Percentiles rank a stretch among this genome's conserved stretches.
phyloP scores from a whole-genome alignment of 108 stramenopile species.

The Fragilaria crotonensis region DNA sequence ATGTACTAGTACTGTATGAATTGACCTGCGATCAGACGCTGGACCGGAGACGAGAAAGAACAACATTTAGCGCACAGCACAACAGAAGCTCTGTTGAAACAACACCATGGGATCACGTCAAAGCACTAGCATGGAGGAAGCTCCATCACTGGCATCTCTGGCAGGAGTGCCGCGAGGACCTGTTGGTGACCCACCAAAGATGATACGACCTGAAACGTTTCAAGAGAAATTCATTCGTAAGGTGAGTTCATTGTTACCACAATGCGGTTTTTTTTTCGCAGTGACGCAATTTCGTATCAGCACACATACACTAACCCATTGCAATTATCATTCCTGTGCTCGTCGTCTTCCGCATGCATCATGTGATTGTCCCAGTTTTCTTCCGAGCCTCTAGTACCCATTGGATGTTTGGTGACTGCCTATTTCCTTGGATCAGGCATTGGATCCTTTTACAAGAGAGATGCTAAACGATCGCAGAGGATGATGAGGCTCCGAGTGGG shows the following conservation, averaged over 20 bases:
- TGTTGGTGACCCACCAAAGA: slow-evolving; percentile 20
- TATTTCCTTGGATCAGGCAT: slow-evolving; percentile 79
- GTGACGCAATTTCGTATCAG: no score
- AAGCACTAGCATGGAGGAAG: no score
- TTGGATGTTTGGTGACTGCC: slow-evolving; percentile 75
- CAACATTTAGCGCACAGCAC: no score
- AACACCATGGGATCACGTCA: no score
- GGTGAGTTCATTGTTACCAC: slow-evolving; percentile 33
- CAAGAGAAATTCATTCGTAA: slow-evolving; percentile 72
- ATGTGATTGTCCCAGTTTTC: slow-evolving; percentile 69
- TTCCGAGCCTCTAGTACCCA: slow-evolving; percentile 75
- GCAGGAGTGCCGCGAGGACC: not conserved
- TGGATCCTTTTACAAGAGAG: slow-evolving; percentile 66
- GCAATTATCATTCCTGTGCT: not conserved
- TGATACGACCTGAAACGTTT: slow-evolving; percentile 47
- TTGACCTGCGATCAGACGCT: no score
- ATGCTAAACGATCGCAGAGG: slow-evolving; percentile 58
- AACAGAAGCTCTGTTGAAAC: no score
- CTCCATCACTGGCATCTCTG: no score
- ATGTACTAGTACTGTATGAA: no score
- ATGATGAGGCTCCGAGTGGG: slow-evolving; percentile 84
- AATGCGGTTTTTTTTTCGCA: no score
- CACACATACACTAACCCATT: no score
- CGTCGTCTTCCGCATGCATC: not conserved
- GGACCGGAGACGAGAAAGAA: no score